Evolutionary conservation across 306 rosid genomes (phyloP), one percentile per base, ranked within the genome.

Genomic region (Ormosia emarginata): DNA sequence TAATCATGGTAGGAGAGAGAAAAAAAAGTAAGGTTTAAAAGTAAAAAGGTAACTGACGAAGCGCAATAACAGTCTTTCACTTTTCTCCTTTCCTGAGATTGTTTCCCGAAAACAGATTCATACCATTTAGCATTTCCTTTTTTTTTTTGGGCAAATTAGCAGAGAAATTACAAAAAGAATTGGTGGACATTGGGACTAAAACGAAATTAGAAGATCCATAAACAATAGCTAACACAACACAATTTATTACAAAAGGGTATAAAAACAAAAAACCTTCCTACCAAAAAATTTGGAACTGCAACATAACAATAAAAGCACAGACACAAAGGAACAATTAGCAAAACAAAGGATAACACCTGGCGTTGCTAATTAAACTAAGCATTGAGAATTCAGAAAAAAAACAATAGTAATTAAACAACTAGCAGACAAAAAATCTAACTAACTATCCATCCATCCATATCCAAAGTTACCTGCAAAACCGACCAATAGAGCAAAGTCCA

Each of bases 391-490:
- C 62, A 52, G 59, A 50, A 13, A 66, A 12, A 46, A 2, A 46
- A 44, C 11, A 46, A 46, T 2, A 32, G 32, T 1, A 56, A 53
- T 13, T 36, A 66, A 74, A 69, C 39, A 47, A 36, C 33, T 36
- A 36, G 7, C 43, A 14, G 55, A 55, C 57, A 71, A 69, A 24
- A 49, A 49, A 13, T 3, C 0, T 3, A 12, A 49, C 55, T 1
- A 3, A 49, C 17, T 7, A 33, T n/a, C 24, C 24, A 24, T 24
- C 24, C 24, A 24, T 24, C 24, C 24, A 24, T 24, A 24, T 24
- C 1, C 13, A 32, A 59, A 39, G 56, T 34, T 81, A 95, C 99
- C 92, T 89, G 98, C 99, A 95, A 79, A 41, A 87, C 18, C 89
- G 94, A 71, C 88, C 91, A 65, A 95, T 78, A 63, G 69, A 80